These are phyloP conservation scores for Amauroascus verrucosus DNA, from an alignment of 2,329 filamentous ascomycete species.

Conservation along the genomic window DNA sequence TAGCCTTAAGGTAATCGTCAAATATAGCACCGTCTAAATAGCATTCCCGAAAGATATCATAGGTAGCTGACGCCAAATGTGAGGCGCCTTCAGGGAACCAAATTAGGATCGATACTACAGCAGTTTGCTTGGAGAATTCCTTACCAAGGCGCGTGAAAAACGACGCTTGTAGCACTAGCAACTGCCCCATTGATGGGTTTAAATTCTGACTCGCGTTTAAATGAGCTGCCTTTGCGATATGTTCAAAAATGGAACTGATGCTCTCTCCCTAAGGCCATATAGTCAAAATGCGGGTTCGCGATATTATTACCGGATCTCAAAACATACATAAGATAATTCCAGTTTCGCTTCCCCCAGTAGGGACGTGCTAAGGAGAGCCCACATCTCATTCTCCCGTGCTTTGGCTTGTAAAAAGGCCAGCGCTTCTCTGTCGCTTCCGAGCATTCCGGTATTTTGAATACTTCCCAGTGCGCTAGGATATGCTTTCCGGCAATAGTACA, in stretches of 20 bases:
- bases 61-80: slow-evolving; percentile 47
- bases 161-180: slow-evolving; percentile 61
- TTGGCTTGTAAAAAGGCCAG: slow-evolving; percentile 75
- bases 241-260: slow-evolving; percentile 56
- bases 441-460: slow-evolving; percentile 60
- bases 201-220: slow-evolving; percentile 69
- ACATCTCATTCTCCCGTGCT: slow-evolving; percentile 77
- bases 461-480: slow-evolving; percentile 65
- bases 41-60: slow-evolving; percentile 65
- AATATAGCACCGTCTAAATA: slow-evolving; percentile 55
- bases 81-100: slow-evolving; percentile 37
- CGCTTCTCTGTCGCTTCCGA: slow-evolving; percentile 70
- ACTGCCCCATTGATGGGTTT: slow-evolving; percentile 59
- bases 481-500: slow-evolving; percentile 85
- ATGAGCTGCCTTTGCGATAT: slow-evolving; percentile 71
- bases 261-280: slow-evolving; percentile 42
- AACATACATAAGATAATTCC: slow-evolving; percentile 59
- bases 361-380: slow-evolving; percentile 71
- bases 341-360: slow-evolving; percentile 78
- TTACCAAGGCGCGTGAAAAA: slow-evolving; percentile 67
- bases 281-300: not conserved
- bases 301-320: slow-evolving; percentile 23
- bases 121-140: slow-evolving; percentile 7
- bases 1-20: slow-evolving; percentile 69
- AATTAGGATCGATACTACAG: not conserved